A percentile compares a stretch with the other conserved stretches of the same genome.
Evolutionary conservation across 345 rosid species (phyloP).

Genomic region (Corchorus olitorius): DNA sequence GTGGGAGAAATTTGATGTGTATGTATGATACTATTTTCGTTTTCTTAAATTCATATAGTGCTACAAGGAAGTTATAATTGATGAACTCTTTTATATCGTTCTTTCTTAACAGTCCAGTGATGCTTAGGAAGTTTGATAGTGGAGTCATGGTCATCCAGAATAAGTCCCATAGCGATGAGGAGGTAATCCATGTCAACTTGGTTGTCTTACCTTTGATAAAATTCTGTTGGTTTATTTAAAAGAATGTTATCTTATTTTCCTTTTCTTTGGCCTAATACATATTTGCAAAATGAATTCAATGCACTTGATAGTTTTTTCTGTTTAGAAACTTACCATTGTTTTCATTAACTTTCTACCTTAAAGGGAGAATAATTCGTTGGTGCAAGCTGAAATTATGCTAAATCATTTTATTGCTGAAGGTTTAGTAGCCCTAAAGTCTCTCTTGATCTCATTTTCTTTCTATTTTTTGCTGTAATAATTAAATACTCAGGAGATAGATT

Average conservation of each 20-base stretch:
- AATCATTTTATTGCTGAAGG: not conserved
- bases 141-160: conserved; percentile 96
- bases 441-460: not conserved
- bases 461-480: not conserved
- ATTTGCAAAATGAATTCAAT: not conserved
- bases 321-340: not conserved
- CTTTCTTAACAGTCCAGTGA: conserved; percentile 72
- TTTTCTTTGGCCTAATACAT: not conserved
- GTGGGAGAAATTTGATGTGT: conserved; percentile 97
- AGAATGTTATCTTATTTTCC: not conserved
- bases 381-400: not conserved
- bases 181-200: conserved; percentile 52
- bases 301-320: not conserved
- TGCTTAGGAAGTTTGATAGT: conserved; percentile 97
- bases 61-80: conserved; percentile 1
- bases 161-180: conserved; percentile 91
- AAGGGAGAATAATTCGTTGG: not conserved
- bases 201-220: conserved; percentile 6
- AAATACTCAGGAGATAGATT: not conserved
- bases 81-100: conserved; percentile 28
- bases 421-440: not conserved
- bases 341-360: not conserved
- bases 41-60: not conserved
- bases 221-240: not conserved
- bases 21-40: conserved; percentile 35